Conservation (phyloP, 2,329 filamentous ascomycete species). For the Stemphylium vesicarium region DNA sequence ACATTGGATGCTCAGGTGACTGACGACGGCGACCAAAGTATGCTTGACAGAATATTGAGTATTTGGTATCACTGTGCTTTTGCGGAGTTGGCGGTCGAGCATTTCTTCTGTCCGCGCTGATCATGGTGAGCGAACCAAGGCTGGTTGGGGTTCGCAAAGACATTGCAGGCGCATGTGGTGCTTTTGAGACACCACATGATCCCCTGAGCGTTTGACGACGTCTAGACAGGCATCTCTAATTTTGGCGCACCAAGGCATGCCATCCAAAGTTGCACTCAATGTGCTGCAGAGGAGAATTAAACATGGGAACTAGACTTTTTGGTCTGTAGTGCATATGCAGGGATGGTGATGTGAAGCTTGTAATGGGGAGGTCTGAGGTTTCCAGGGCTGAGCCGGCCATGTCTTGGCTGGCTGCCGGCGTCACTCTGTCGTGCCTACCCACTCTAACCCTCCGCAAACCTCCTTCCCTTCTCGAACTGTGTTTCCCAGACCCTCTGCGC, state of each 20-base stretch:
- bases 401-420: slow-evolving; percentile 16
- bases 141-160: slow-evolving; percentile 6
- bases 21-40: background rate
- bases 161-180: slow-evolving; percentile 4
- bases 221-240: slow-evolving; percentile 18
- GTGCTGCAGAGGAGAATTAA: slow-evolving; percentile 13
- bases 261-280: background rate
- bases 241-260: slow-evolving; percentile 15
- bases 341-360: slow-evolving; percentile 7
- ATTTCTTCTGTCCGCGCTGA: slow-evolving; percentile 8
- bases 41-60: background rate
- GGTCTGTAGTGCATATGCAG: slow-evolving; percentile 11
- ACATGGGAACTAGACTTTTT: slow-evolving; percentile 8
- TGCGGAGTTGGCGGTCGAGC: background rate
- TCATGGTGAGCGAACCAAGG: slow-evolving; percentile 4
- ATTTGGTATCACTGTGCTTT: background rate
- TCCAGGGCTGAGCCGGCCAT: slow-evolving; percentile 14
- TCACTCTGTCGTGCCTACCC: slow-evolving; percentile 17
- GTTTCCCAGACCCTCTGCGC: background rate
- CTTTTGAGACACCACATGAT: slow-evolving; percentile 19
- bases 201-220: slow-evolving; percentile 33
- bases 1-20: background rate
- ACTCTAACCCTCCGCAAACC: slow-evolving; percentile 13
- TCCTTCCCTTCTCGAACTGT: slow-evolving; percentile 4
- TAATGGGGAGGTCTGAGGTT: slow-evolving; percentile 5